These are phyloP conservation scores for Calycina marina DNA, from an alignment of 2,329 filamentous ascomycete species.

Conservation along the genomic window DNA sequence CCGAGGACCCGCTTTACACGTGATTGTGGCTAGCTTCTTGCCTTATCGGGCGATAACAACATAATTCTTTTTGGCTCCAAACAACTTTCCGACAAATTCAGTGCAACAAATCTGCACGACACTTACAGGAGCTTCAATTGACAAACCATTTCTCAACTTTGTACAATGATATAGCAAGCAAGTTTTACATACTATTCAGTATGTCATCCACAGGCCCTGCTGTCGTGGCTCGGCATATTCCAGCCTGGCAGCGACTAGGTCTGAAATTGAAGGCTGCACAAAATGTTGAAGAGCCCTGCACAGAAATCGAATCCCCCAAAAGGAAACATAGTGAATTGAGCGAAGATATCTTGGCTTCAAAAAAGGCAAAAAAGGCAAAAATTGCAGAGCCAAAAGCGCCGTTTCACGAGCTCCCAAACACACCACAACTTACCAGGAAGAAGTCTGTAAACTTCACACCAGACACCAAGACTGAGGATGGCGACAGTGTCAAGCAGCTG, in stretches of 20 bases:
- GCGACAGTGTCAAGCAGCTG: conserved; percentile 34
- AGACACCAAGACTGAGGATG: conserved; percentile 45
- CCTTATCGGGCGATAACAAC: no score
- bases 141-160: no score
- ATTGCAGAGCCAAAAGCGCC: conserved; percentile 3
- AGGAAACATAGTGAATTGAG: conserved; percentile 14
- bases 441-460: conserved; percentile 52
- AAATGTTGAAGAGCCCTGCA: conserved; percentile 13
- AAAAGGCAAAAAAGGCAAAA: conserved; percentile 17
- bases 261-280: conserved; percentile 42
- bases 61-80: no score
- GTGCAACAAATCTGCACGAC: no score
- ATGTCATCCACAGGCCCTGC: no score
- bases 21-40: no score
- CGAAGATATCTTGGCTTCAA: conserved; percentile 8
- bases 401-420: conserved; percentile 16
- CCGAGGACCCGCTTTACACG: background rate
- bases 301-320: conserved; percentile 12
- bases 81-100: no score
- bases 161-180: no score
- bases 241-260: conserved; percentile 46
- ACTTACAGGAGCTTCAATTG: no score
- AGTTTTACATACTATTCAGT: no score
- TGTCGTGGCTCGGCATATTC: conserved; percentile 27
- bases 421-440: conserved; percentile 20